Evolutionary conservation across 2,329 filamentous ascomycete species (phyloP).

Genomic region (Colletotrichum cuscutae): DNA sequence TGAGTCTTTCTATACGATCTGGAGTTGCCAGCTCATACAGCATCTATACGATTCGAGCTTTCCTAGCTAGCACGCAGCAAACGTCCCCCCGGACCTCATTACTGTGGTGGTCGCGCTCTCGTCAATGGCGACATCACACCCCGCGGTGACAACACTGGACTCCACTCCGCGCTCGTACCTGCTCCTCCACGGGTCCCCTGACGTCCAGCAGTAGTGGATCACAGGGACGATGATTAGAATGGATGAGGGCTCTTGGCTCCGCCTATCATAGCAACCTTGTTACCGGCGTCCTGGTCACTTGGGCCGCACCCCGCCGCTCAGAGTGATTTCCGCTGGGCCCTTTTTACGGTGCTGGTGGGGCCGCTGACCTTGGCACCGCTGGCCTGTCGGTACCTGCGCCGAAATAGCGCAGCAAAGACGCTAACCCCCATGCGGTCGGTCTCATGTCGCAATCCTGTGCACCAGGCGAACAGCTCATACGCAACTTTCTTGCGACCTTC

Average conservation of each 20-base stretch:
- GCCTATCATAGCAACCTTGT: conserved; percentile 15
- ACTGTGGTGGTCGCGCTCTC: neutral
- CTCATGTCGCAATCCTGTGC: conserved; percentile 20
- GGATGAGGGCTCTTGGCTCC: neutral
- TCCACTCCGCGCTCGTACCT: neutral
- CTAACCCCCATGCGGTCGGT: conserved; percentile 3
- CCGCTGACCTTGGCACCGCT: neutral
- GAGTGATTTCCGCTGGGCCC: neutral
- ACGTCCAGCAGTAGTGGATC: conserved; percentile 4
- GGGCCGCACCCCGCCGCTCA: conserved; percentile 3
- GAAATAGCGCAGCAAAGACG: conserved; percentile 11
- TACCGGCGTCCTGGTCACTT: conserved; percentile 12
- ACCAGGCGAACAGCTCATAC: neutral
- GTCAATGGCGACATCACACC: conserved; percentile 27
- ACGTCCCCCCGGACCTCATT: no score
- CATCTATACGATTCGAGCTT: neutral
- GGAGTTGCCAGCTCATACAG: neutral
- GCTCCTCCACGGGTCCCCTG: neutral
- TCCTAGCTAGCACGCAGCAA: neutral
- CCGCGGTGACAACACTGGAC: conserved; percentile 20
- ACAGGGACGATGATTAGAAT: neutral
- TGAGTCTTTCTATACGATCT: neutral
- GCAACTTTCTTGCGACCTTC: neutral
- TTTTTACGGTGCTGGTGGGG: neutral
- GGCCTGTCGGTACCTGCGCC: neutral